Base-by-base conservation (phyloP, 306 rosid genomes). In the Prunus salicina region DNA sequence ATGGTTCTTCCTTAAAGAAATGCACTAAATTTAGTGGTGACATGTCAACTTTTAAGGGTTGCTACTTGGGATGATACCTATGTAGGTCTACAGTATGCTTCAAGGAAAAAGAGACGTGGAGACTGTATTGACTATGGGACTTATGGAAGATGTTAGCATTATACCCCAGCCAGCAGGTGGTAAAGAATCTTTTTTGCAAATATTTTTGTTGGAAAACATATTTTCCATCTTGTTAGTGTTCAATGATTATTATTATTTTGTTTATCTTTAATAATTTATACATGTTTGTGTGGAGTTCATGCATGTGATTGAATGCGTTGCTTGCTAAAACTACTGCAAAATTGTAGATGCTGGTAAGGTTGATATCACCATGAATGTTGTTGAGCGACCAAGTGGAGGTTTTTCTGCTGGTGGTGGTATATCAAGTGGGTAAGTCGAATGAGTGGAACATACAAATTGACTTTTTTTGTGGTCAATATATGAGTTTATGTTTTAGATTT, bases 341-440 rank as follows among this genome's bases (percentile, higher is more conserved):
- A 67, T 57, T 64, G 70, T 80, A 96, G 99, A 92, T 80, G 87
- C 96, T 30, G 97, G 97, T 56, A 96, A 91, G 85, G 99, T 96
- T 82, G 99, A 96, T 84, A 78, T 96, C 68, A 83, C 86, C 84
- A 92, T 96, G 98, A 96, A 96, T 67, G 99, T 92, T 66, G 97
- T 96, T 77, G 98, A 96, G 87, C 99, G 99, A 76, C 98, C 97
- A 27, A 91, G 93, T 84, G 99, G 99, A 62, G 99, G 99, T 30
- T 96, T 96, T 84, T 96, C 99, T 73, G 98, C 99, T 79, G 99
- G 99, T 83, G 99, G 99, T 78, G 99, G 99, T 60, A 89, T 96
- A 86, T 96, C 99, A 16, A 92, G 96, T 82, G 99, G 98, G 98
- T 91, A 83, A 84, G 96, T 89, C 81, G 71, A 72, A 55, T 61